Evolutionary conservation across 2,329 filamentous ascomycete genomes (phyloP).

Genomic region (Scedosporium dehoogii): DNA sequence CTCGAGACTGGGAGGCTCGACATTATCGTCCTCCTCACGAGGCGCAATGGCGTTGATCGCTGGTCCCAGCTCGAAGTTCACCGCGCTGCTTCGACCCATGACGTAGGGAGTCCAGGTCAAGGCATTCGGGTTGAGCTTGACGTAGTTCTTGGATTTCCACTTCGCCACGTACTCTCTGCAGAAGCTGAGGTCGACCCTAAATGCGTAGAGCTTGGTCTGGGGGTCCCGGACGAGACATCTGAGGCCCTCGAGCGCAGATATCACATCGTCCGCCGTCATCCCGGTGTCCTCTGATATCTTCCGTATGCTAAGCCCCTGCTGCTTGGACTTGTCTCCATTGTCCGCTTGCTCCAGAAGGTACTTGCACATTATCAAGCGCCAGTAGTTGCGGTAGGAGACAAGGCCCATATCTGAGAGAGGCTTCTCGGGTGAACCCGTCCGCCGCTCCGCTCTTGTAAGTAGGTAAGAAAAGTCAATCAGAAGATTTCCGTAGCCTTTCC

Average conservation of each 20-base stretch:
- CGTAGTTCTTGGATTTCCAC: slow-evolving; percentile 82
- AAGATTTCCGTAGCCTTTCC: slow-evolving; percentile 92
- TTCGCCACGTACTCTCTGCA: slow-evolving; percentile 81
- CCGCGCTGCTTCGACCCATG: slow-evolving; percentile 78
- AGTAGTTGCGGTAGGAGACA: slow-evolving; percentile 95
- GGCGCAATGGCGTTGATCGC: slow-evolving; percentile 79
- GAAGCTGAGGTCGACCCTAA: slow-evolving; percentile 76
- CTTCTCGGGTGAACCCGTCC: slow-evolving; percentile 94
- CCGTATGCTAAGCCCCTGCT: slow-evolving; percentile 44
- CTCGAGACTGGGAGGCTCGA: slow-evolving; percentile 1
- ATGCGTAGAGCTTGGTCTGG: slow-evolving; percentile 76
- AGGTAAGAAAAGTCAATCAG: slow-evolving; percentile 98
- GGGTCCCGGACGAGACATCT: slow-evolving; percentile 85
- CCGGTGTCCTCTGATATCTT: slow-evolving; percentile 81
- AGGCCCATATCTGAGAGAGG: slow-evolving; percentile 96
- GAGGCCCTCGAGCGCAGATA: slow-evolving; percentile 84
- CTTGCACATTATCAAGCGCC: slow-evolving; percentile 80
- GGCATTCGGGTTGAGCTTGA: slow-evolving; percentile 68
- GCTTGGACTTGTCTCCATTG: slow-evolving; percentile 18
- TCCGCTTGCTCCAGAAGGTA: slow-evolving; percentile 53
- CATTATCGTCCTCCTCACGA: slow-evolving; percentile 60
- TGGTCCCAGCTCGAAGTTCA: slow-evolving; percentile 74
- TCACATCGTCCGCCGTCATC: slow-evolving; percentile 92
- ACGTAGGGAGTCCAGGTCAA: slow-evolving; percentile 95
- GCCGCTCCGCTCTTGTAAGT: slow-evolving; percentile 82